A percentile compares a stretch with the other conserved stretches of the same genome.
Conservation (phyloP, 2,329 filamentous ascomycete genomes). For the Xylariomycetidae sp. region DNA sequence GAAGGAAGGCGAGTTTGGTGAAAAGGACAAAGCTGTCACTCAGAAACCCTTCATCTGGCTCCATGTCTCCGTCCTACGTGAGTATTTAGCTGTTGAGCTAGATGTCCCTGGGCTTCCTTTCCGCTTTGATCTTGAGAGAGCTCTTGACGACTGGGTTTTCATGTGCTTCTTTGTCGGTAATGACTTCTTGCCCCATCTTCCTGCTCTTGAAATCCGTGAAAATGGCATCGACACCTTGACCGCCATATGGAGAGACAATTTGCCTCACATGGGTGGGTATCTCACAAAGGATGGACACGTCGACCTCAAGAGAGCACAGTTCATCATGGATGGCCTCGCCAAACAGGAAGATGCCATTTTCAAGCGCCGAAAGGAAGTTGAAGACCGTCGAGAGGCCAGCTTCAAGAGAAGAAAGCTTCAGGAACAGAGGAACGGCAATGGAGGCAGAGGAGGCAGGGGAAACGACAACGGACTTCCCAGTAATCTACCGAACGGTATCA, state of each 20-base stretch:
- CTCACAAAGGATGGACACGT: slow-evolving; percentile 93
- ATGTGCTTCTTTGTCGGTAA: slow-evolving; percentile 99
- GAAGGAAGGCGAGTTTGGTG: slow-evolving; percentile 73
- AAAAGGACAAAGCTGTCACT: slow-evolving; percentile 64
- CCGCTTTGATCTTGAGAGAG: slow-evolving; percentile 86
- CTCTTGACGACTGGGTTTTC: slow-evolving; percentile 96
- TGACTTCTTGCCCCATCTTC: slow-evolving; percentile 94
- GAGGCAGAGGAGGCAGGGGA: slow-evolving; percentile 10
- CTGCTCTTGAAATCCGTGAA: slow-evolving; percentile 94
- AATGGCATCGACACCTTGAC: slow-evolving; percentile 95
- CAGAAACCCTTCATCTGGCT: slow-evolving; percentile 98
- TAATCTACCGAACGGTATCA: slow-evolving; percentile 54
- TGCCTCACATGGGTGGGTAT: slow-evolving; percentile 89
- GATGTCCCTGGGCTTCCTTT: slow-evolving; percentile 78
- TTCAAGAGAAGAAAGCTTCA: slow-evolving; percentile 73
- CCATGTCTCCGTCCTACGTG: slow-evolving; percentile 82
- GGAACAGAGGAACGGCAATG: slow-evolving; percentile 39
- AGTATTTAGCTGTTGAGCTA: slow-evolving; percentile 89
- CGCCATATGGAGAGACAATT: slow-evolving; percentile 92
- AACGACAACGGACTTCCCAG: slow-evolving; percentile 38
- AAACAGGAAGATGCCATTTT: slow-evolving; percentile 95
- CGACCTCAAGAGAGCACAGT: slow-evolving; percentile 77
- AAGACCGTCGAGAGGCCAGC: slow-evolving; percentile 76
- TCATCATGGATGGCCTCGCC: slow-evolving; percentile 80
- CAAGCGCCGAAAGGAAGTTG: slow-evolving; percentile 74